Evolutionary conservation across 2,329 filamentous ascomycete species (phyloP).

Genomic region (Hypoxylon sp.): DNA sequence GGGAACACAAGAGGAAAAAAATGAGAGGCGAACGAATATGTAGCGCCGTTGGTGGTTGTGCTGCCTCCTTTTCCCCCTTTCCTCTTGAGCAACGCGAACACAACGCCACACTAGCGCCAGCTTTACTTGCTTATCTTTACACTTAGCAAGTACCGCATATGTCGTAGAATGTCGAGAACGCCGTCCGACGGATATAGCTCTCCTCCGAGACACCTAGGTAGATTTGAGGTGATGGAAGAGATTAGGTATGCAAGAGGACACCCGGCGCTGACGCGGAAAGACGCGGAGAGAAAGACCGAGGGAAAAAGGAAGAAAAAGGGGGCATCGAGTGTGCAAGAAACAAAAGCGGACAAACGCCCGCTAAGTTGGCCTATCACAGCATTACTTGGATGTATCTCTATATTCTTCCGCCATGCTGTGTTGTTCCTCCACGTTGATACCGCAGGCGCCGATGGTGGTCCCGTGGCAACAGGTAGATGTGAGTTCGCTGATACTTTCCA

Average conservation of each 20-base stretch:
- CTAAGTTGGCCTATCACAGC: slow-evolving; percentile 29
- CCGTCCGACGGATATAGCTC: slow-evolving; percentile 12
- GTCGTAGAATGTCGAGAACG: slow-evolving; percentile 21
- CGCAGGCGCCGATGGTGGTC: slow-evolving; percentile 1
- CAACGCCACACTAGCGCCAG: slow-evolving; percentile 23
- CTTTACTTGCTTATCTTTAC: slow-evolving; percentile 30
- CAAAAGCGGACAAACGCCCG: slow-evolving; percentile 31
- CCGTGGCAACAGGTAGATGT: neutral
- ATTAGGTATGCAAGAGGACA: slow-evolving; percentile 10
- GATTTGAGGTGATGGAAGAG: neutral
- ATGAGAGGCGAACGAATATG: slow-evolving; percentile 22
- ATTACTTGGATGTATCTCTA: slow-evolving; percentile 24
- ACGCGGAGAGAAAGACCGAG: slow-evolving; percentile 13
- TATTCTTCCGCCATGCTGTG: slow-evolving; percentile 22
- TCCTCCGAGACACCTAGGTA: neutral
- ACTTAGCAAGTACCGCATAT: slow-evolving; percentile 12
- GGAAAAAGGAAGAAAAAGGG: slow-evolving; percentile 2
- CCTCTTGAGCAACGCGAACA: slow-evolving; percentile 31
- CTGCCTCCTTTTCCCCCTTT: neutral
- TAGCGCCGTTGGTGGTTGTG: slow-evolving; percentile 25
- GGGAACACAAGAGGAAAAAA: slow-evolving; percentile 18
- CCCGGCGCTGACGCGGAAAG: slow-evolving; percentile 20
- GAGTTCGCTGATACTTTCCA: slow-evolving; percentile 17
- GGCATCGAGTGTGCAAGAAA: neutral
- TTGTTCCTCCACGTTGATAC: slow-evolving; percentile 7